Evolutionary conservation across 495 filamentous ascomycete genomes (phyloP).

Genomic region (Xylaria palmicola): DNA sequence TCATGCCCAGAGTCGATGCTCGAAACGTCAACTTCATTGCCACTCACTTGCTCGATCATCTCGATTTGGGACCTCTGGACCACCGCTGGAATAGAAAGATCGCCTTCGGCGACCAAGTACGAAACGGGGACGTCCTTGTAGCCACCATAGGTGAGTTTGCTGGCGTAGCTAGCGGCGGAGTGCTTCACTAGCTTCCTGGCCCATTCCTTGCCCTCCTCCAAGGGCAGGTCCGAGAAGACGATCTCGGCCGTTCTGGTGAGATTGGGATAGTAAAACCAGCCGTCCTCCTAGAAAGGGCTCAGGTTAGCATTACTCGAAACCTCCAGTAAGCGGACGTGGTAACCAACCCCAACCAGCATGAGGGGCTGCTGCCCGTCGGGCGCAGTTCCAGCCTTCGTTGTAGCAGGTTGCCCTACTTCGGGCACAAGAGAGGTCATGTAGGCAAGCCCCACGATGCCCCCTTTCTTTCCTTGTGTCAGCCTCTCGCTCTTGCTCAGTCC

Average conservation of each 20-base stretch:
- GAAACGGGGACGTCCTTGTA: conserved; percentile 46
- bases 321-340: neutral
- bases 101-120: conserved; percentile 46
- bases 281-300: conserved; percentile 11
- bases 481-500: conserved; percentile 39
- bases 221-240: conserved; percentile 22
- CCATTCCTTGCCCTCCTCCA: conserved; percentile 21
- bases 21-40: conserved; percentile 27
- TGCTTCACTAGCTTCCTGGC: conserved; percentile 20
- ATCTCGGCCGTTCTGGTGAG: conserved; percentile 10
- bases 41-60: conserved; percentile 29
- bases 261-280: conserved; percentile 21
- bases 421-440: conserved; percentile 32
- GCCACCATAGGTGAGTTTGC: conserved; percentile 34
- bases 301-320: neutral
- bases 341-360: conserved; percentile 19
- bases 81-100: conserved; percentile 34
- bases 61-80: conserved; percentile 33
- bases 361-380: conserved; percentile 11
- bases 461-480: conserved; percentile 32
- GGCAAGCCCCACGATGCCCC: conserved; percentile 35
- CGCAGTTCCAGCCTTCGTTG: neutral
- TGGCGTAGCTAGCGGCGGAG: conserved; percentile 24
- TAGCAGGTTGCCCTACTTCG: conserved; percentile 17
- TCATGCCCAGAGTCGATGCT: conserved; percentile 22